Evolutionary conservation across 2,329 filamentous ascomycete genomes (phyloP).

Genomic region (Cadophora gregata): DNA sequence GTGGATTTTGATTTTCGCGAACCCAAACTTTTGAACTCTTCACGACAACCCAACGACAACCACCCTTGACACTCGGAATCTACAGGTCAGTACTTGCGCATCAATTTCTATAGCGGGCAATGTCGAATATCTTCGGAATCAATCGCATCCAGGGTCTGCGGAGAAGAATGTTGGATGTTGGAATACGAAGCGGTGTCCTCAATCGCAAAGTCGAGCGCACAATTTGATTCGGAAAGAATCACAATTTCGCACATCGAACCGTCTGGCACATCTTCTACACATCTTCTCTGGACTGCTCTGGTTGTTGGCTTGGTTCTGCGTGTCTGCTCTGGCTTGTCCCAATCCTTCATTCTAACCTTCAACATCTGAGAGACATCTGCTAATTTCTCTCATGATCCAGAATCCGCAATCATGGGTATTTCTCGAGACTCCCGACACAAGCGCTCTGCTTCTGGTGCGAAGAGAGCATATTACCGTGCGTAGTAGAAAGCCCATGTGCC

Average conservation of each 20-base stretch:
- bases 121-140: constrained; percentile 4
- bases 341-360: background rate
- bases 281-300: constrained; percentile 17
- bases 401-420: constrained; percentile 95
- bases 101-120: background rate
- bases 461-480: constrained; percentile 90
- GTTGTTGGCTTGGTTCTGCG: constrained; percentile 17
- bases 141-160: constrained; percentile 8
- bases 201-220: constrained; percentile 18
- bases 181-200: background rate
- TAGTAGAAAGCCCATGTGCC: constrained; percentile 73
- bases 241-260: constrained; percentile 6
- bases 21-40: background rate
- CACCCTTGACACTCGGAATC: constrained; percentile 23
- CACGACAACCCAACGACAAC: constrained; percentile 26
- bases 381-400: constrained; percentile 51
- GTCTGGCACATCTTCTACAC: constrained; percentile 11
- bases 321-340: constrained; percentile 17
- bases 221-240: constrained; percentile 8
- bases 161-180: constrained; percentile 3
- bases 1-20: background rate
- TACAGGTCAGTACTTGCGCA: constrained; percentile 18
- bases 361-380: constrained; percentile 23
- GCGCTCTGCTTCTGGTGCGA: constrained; percentile 98
- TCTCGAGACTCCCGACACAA: constrained; percentile 99